Conservation (phyloP, 306 rosid genomes). For the Heteromeles arbutifolia region DNA sequence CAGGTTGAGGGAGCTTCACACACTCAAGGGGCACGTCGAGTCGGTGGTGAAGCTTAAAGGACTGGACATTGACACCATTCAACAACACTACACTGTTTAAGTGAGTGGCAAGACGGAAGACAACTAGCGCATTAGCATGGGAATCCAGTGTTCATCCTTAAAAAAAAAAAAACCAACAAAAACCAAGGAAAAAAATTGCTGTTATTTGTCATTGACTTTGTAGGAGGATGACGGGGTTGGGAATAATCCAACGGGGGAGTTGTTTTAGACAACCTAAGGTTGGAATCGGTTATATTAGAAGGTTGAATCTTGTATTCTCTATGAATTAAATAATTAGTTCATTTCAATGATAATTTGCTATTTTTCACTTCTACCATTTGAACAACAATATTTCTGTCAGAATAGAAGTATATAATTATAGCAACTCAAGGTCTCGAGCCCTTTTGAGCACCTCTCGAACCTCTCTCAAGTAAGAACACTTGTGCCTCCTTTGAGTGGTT, state of each 20-base stretch:
- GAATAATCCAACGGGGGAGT: slow-evolving; percentile 46
- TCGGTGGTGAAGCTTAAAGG: slow-evolving; percentile 90
- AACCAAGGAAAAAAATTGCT: background rate
- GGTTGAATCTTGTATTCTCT: slow-evolving; percentile 16
- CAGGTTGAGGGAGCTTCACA: slow-evolving; percentile 88
- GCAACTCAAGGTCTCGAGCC: no score
- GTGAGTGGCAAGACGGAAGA: slow-evolving; percentile 23
- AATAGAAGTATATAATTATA: no score
- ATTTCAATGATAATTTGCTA: slow-evolving; percentile 20
- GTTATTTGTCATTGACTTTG: background rate
- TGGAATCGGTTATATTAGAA: slow-evolving; percentile 7
- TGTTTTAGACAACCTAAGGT: slow-evolving; percentile 26
- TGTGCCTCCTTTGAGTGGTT: no score
- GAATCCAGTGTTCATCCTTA: slow-evolving; percentile 7
- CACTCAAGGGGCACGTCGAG: slow-evolving; percentile 85
- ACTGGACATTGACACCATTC: slow-evolving; percentile 81
- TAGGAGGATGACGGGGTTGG: slow-evolving; percentile 24
- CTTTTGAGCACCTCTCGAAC: no score
- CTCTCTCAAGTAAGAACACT: no score
- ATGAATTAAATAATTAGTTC: slow-evolving; percentile 7
- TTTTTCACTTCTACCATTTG: background rate
- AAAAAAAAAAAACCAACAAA: background rate
- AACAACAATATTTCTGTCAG: background rate
- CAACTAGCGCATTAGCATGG: background rate
- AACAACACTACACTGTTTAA: slow-evolving; percentile 84